Evolutionary conservation across 768 basidiomycete species (phyloP).

Genomic region (Candolleomyces eurysporus): DNA sequence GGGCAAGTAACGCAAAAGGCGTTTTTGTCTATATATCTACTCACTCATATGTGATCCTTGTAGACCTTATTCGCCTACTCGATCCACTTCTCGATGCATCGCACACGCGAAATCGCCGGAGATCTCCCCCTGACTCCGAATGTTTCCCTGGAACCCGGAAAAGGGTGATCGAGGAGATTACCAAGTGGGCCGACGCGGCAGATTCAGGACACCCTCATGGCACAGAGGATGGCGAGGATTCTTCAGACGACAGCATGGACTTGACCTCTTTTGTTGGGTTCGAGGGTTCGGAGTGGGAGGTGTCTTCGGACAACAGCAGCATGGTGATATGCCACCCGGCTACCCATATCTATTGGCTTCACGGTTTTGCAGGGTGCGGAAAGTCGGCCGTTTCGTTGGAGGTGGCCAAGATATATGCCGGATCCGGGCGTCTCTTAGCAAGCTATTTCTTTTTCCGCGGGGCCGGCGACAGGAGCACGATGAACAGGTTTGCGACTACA

Average conservation of each 20-base stretch:
- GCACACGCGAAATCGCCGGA: background rate
- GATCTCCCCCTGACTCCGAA: background rate
- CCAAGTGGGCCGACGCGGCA: background rate
- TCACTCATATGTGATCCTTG: too few species aligned
- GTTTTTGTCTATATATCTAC: too few species aligned
- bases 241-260: background rate
- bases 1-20: too few species aligned
- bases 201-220: background rate
- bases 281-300: background rate
- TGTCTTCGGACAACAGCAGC: background rate
- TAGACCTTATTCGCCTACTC: background rate
- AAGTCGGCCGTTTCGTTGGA: conserved; percentile 5
- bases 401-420: background rate
- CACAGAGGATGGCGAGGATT: background rate
- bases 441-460: conserved; percentile 6
- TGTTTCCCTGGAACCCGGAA: background rate
- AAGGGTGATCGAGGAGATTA: background rate
- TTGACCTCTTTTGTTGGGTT: background rate
- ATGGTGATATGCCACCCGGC: background rate
- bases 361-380: conserved; percentile 2
- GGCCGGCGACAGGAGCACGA: background rate
- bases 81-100: background rate
- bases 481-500: background rate
- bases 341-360: background rate
- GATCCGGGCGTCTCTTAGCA: background rate